Evolutionary conservation across 345 rosid species (phyloP).

Genomic region (Ceriops zippeliana): DNA sequence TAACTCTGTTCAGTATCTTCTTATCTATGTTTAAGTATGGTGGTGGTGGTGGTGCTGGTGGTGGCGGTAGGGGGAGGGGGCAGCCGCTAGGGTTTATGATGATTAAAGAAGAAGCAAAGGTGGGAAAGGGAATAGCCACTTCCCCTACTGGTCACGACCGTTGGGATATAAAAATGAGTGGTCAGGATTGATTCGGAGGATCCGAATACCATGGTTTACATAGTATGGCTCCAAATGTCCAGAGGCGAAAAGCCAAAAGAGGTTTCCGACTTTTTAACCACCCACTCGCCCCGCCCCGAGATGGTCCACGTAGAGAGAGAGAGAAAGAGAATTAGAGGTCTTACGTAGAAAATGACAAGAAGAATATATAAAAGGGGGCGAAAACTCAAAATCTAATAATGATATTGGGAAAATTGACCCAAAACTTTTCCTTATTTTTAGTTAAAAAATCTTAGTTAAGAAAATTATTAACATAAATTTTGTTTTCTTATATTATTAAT

Average conservation of each 20-base stretch:
- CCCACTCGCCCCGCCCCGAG: no score
- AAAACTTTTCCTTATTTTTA: no score
- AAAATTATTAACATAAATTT: no score
- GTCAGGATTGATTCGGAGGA: background rate
- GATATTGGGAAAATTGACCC: no score
- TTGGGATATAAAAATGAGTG: background rate
- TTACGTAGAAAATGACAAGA: no score
- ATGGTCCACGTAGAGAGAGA: no score
- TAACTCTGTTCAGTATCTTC: background rate
- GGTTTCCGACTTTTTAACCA: background rate
- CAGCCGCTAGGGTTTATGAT: slow-evolving; percentile 9
- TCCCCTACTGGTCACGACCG: background rate
- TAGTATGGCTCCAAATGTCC: background rate
- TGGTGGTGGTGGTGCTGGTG: slow-evolving; percentile 4
- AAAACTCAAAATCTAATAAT: no score
- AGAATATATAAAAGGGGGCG: no score
- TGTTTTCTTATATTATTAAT: no score
- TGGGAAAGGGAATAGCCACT: background rate
- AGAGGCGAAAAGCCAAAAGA: background rate
- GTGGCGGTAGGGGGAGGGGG: slow-evolving; percentile 17
- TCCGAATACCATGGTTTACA: background rate
- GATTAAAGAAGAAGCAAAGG: background rate
- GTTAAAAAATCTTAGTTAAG: no score
- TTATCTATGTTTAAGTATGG: no score
- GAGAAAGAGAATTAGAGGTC: no score